These are phyloP conservation scores for Diplosphaera chodatii DNA, from an alignment of 139 green algal genomes.

Conservation along the genomic window DNA sequence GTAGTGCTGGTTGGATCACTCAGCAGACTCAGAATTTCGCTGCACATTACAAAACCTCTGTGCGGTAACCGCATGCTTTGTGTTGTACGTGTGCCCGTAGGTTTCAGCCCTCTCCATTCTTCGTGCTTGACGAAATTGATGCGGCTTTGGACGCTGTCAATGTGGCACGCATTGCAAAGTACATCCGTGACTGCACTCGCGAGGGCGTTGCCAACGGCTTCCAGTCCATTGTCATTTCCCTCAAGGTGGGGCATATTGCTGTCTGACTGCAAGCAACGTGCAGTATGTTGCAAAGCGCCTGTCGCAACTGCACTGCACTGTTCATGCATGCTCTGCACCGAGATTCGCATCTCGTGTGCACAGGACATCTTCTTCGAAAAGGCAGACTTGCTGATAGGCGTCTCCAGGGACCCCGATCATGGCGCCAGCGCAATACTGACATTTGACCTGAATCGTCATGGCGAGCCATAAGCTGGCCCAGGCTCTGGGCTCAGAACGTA, in stretches of 20 bases:
- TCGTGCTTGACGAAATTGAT: slow-evolving; percentile 96
- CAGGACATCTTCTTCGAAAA: slow-evolving; percentile 92
- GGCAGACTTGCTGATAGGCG: slow-evolving; percentile 88
- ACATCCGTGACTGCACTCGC: slow-evolving; percentile 74
- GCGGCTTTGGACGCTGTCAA: slow-evolving; percentile 93
- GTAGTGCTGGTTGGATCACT: no score
- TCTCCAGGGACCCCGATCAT: slow-evolving; percentile 53
- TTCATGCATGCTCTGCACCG: no score
- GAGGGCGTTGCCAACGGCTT: slow-evolving; percentile 16
- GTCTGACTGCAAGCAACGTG: no score
- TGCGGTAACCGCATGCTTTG: no score
- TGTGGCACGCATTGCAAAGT: slow-evolving; percentile 85
- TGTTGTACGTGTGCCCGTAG: no score
- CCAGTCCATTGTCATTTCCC: slow-evolving; percentile 81
- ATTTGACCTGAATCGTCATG: slow-evolving; percentile 69
- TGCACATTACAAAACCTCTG: no score
- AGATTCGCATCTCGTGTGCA: no score
- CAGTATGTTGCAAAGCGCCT: no score
- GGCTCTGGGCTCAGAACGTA: no score
- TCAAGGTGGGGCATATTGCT: no score
- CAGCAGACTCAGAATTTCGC: no score
- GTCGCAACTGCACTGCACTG: no score
- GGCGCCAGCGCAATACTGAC: slow-evolving; percentile 62
- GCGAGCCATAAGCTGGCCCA: not conserved
- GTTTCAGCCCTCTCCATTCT: slow-evolving; percentile 91